These are phyloP conservation scores for Kodamaea neixiangensis DNA, from an alignment of 805 yeast species.

Conservation along the genomic window DNA sequence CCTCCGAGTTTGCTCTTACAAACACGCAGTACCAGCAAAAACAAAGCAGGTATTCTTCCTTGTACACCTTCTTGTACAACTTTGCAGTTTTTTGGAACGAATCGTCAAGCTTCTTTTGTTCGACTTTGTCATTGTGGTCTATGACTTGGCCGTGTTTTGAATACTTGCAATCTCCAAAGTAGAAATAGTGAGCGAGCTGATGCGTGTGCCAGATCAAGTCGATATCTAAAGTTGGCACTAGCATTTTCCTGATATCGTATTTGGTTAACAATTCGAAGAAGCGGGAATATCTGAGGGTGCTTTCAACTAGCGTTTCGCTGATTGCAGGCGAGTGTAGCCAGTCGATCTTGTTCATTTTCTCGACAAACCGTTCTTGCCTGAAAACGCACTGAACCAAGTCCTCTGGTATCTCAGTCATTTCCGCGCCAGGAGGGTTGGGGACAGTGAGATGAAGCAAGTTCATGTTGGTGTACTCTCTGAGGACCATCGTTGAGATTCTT, in stretches of 20 bases:
- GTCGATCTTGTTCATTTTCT: constrained; percentile 20
- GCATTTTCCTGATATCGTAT: constrained; percentile 4
- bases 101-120: constrained; percentile 1
- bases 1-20: neutral
- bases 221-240: constrained; percentile 30
- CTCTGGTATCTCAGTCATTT: constrained; percentile 14
- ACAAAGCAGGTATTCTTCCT: constrained; percentile 15
- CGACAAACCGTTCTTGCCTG: constrained; percentile 24
- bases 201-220: constrained; percentile 33
- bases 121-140: constrained; percentile 14
- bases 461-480: constrained; percentile 14
- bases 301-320: constrained; percentile 14
- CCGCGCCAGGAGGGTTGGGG: neutral
- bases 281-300: constrained; percentile 20
- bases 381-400: constrained; percentile 27
- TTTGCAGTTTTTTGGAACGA: constrained; percentile 14
- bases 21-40: constrained; percentile 14
- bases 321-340: constrained; percentile 19
- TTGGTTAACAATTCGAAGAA: constrained; percentile 15
- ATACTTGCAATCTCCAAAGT: constrained; percentile 18
- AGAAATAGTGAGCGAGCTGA: constrained; percentile 17
- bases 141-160: constrained; percentile 15
- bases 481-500: neutral
- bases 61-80: constrained; percentile 10
- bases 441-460: constrained; percentile 13